Evolutionary conservation across 768 basidiomycete species (phyloP).

Genomic region (Agrocybe praecox): DNA sequence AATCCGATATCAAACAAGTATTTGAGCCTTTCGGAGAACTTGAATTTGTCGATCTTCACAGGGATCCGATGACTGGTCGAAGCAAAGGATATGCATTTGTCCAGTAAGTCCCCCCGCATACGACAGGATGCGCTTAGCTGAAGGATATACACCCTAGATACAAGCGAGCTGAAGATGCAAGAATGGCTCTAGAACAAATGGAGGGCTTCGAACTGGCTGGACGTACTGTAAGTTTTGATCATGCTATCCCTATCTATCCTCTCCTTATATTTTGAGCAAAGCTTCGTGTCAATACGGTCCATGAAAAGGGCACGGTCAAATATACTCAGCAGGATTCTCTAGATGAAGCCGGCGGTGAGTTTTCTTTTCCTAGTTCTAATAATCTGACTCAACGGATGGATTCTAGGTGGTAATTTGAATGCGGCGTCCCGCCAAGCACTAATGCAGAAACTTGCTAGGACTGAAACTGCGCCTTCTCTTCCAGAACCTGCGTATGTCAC

Average conservation of each 20-base stretch:
- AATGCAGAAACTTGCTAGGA: conserved; percentile 99
- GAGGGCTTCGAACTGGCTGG: conserved; percentile 98
- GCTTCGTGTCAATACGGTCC: conserved; percentile 91
- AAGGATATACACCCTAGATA: conserved; percentile 50
- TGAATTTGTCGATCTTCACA: conserved; percentile 97
- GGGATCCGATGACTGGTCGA: conserved; percentile 91
- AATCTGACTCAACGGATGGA: conserved; percentile 9
- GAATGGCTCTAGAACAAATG: conserved; percentile 98
- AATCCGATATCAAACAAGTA: conserved; percentile 97
- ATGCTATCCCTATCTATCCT: not conserved
- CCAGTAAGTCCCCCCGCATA: conserved; percentile 60
- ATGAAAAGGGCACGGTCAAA: conserved; percentile 81
- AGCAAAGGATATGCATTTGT: conserved; percentile 99
- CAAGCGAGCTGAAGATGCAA: conserved; percentile 89
- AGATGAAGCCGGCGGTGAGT: conserved; percentile 86
- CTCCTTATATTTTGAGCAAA: conserved; percentile 27
- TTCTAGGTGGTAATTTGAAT: conserved; percentile 92
- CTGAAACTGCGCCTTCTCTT: conserved; percentile 61
- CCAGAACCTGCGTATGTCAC: conserved; percentile 62
- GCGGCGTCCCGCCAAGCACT: conserved; percentile 98
- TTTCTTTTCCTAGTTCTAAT: not conserved
- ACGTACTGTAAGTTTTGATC: conserved; percentile 65
- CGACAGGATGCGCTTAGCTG: not conserved
- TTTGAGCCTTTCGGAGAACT: conserved; percentile 99
- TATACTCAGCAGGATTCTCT: conserved; percentile 80